Conservation (phyloP, 495 filamentous ascomycete genomes). For the Neurospora sp. region DNA sequence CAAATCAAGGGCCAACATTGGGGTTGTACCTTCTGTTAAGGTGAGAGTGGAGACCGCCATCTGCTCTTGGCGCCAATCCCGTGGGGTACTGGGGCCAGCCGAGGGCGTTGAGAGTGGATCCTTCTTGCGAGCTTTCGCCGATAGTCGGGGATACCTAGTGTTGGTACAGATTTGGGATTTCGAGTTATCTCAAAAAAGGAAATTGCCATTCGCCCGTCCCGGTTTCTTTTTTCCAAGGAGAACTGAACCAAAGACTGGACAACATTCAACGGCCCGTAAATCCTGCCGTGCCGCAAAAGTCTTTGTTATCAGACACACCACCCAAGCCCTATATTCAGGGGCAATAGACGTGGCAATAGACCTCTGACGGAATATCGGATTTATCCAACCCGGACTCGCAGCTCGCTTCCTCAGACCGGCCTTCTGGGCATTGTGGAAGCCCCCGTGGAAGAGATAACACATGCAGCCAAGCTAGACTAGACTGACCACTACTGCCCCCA, state of each 20-base stretch:
- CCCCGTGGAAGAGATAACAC: background rate
- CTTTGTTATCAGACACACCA: background rate
- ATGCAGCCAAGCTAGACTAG: background rate
- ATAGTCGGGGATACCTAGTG: background rate
- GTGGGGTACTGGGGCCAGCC: background rate
- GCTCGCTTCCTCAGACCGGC: background rate
- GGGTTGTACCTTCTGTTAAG: background rate
- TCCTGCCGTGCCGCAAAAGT: background rate
- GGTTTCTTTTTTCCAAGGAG: background rate
- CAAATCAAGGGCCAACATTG: background rate
- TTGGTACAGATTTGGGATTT: background rate
- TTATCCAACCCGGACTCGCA: background rate
- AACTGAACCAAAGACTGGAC: background rate
- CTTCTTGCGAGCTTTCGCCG: background rate
- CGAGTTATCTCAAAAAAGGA: background rate
- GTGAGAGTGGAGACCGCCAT: background rate
- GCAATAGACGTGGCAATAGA: background rate
- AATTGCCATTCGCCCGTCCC: background rate
- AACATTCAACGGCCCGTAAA: background rate
- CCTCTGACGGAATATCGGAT: background rate
- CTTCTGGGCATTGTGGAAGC: background rate
- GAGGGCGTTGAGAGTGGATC: background rate
- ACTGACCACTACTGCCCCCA: background rate
- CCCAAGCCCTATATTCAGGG: background rate
- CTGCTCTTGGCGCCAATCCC: background rate